Percentiles rank a stretch among this genome's conserved stretches.
Conservation (phyloP, 176 grass and related monocot species). For the Elymus sibiricus region DNA sequence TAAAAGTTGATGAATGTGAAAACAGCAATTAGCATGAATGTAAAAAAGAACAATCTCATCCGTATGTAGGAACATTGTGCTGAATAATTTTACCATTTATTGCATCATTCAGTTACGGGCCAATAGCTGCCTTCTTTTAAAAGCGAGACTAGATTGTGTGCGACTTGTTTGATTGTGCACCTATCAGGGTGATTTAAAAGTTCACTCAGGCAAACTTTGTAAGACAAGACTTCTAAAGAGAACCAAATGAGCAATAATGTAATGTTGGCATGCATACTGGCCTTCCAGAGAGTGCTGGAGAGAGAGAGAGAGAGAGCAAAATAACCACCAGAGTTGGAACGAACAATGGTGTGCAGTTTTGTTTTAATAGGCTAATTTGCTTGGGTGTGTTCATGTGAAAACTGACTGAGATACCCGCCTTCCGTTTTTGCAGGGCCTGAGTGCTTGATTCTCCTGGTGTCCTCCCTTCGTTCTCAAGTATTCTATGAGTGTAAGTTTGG, state of each 20-base stretch:
- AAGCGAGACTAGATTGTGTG: not conserved
- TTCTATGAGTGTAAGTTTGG: conserved; percentile 26
- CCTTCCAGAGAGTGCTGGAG: not conserved
- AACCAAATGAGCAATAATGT: not conserved
- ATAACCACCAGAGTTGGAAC: not conserved
- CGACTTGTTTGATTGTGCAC: not conserved
- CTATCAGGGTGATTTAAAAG: not conserved
- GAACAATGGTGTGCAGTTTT: not conserved
- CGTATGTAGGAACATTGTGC: not conserved
- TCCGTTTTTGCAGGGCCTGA: conserved; percentile 19
- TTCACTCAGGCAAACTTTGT: not conserved
- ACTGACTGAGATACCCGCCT: not conserved
- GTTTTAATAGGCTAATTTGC: not conserved
- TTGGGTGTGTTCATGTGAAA: not conserved
- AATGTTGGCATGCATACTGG: not conserved
- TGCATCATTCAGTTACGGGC: not conserved
- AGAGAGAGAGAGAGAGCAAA: not conserved
- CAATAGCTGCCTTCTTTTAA: not conserved
- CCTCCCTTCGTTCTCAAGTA: not conserved
- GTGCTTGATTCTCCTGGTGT: not conserved
- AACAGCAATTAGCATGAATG: not conserved
- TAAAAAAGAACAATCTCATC: not conserved
- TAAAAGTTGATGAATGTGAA: not conserved
- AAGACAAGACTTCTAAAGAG: not conserved
- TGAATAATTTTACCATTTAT: not conserved